Evolutionary conservation across 257 asterid genomes (phyloP).

Genomic region (Thymus quinquecostatus): DNA sequence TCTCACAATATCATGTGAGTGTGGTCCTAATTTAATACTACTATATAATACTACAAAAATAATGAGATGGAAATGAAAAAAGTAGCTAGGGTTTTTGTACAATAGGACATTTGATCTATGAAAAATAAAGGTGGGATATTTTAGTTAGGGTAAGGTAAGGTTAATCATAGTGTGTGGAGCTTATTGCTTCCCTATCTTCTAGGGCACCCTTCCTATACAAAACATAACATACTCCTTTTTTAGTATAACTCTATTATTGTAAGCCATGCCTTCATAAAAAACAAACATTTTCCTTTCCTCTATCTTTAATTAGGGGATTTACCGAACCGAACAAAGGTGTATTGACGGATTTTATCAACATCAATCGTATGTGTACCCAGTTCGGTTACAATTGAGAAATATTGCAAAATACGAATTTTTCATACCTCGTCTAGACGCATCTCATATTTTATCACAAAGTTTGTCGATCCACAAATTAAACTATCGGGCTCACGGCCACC

Average conservation of each 20-base stretch:
- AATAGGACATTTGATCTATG: conserved; percentile 24
- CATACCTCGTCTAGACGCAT: too few relatives aligned
- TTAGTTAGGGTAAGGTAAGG: conserved; percentile 15
- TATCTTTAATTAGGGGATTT: too few relatives aligned
- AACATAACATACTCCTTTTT: too few relatives aligned
- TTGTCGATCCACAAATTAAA: too few relatives aligned
- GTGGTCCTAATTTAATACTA: conserved; percentile 27
- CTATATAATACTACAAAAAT: neutral
- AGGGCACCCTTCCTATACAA: conserved; percentile 21
- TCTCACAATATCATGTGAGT: conserved; percentile 26
- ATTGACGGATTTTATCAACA: too few relatives aligned
- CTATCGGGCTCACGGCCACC: too few relatives aligned
- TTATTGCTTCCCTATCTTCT: conserved; percentile 38
- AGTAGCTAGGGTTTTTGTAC: neutral
- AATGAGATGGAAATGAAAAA: neutral
- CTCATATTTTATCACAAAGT: too few relatives aligned
- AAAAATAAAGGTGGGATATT: conserved; percentile 13
- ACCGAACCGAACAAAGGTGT: too few relatives aligned
- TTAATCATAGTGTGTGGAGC: conserved; percentile 39
- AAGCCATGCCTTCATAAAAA: neutral
- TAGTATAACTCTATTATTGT: neutral
- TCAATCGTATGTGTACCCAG: too few relatives aligned
- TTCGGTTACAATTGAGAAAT: too few relatives aligned
- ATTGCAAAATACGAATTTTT: too few relatives aligned
- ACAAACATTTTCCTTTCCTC: too few relatives aligned